Percentiles rank a stretch among this genome's conserved stretches.
Evolutionary conservation across 2,329 filamentous ascomycete species (phyloP).

Genomic region (Fusarium succisae): DNA sequence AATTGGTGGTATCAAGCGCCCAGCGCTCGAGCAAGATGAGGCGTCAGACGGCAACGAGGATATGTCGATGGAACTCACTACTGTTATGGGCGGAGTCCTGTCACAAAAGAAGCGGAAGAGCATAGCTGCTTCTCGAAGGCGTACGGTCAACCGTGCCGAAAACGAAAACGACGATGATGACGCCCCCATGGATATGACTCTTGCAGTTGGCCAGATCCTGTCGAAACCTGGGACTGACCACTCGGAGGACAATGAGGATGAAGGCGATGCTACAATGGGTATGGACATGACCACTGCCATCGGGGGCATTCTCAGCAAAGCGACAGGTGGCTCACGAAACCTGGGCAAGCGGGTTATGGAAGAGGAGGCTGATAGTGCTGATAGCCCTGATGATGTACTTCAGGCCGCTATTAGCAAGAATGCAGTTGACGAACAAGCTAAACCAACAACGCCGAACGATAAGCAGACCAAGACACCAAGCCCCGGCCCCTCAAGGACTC

Average conservation of each 20-base stretch:
- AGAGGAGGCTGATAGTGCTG: constrained; percentile 62
- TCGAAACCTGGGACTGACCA: constrained; percentile 48
- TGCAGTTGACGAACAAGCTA: constrained; percentile 28
- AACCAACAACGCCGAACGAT: constrained; percentile 45
- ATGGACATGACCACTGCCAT: constrained; percentile 76
- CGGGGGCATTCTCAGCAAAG: constrained; percentile 65
- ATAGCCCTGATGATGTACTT: constrained; percentile 53
- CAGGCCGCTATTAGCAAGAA: constrained; percentile 38
- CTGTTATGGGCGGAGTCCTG: constrained; percentile 68
- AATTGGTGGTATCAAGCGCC: constrained; percentile 72
- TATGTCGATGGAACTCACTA: constrained; percentile 82
- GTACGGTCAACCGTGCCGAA: constrained; percentile 45
- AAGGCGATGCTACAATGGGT: constrained; percentile 51
- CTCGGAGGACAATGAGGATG: constrained; percentile 41
- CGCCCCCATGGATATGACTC: constrained; percentile 65
- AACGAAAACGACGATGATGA: constrained; percentile 44
- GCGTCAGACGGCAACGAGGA: constrained; percentile 66
- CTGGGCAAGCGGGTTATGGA: constrained; percentile 67
- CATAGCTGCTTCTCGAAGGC: constrained; percentile 32
- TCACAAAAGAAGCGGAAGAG: constrained; percentile 43
- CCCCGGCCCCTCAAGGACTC: constrained; percentile 64
- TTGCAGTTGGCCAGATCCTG: constrained; percentile 65
- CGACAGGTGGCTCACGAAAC: constrained; percentile 45
- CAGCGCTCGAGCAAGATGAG: constrained; percentile 46
- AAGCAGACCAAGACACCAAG: constrained; percentile 54